phyloP scores from a whole-genome alignment of 2,329 filamentous ascomycete species.

The Akanthomyces uredinophilus region DNA sequence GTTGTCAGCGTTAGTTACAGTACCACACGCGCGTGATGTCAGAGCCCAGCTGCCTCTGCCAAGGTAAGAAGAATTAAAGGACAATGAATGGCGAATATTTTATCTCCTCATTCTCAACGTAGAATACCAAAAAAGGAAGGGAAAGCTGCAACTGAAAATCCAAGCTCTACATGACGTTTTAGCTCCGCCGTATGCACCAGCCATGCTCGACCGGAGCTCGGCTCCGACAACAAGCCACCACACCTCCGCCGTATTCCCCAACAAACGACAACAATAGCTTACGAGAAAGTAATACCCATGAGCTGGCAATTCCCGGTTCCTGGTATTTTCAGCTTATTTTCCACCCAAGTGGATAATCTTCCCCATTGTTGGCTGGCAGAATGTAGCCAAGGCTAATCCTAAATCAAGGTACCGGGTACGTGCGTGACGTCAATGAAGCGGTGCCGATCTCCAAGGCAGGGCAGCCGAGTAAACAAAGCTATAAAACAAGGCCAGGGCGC shows the following conservation, averaged over 20 bases:
- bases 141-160: too few species aligned
- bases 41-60: background rate
- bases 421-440: constrained; percentile 10
- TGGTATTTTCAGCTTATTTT: background rate
- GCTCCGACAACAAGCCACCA: too few species aligned
- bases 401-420: constrained; percentile 12
- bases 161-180: too few species aligned
- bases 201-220: background rate
- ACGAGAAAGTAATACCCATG: background rate
- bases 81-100: too few species aligned
- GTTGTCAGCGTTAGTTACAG: background rate
- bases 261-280: background rate
- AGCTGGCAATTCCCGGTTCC: background rate
- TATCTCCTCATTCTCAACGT: too few species aligned
- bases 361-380: background rate
- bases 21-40: background rate
- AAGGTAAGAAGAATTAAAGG: too few species aligned
- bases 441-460: background rate
- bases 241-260: too few species aligned
- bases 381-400: background rate
- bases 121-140: too few species aligned
- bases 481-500: background rate
- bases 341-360: background rate
- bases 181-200: too few species aligned
- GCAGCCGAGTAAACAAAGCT: background rate